A percentile compares a stretch with the other conserved stretches of the same genome.
phyloP scores from a whole-genome alignment of 2,329 filamentous ascomycete species.

The Venturia carpophila region DNA sequence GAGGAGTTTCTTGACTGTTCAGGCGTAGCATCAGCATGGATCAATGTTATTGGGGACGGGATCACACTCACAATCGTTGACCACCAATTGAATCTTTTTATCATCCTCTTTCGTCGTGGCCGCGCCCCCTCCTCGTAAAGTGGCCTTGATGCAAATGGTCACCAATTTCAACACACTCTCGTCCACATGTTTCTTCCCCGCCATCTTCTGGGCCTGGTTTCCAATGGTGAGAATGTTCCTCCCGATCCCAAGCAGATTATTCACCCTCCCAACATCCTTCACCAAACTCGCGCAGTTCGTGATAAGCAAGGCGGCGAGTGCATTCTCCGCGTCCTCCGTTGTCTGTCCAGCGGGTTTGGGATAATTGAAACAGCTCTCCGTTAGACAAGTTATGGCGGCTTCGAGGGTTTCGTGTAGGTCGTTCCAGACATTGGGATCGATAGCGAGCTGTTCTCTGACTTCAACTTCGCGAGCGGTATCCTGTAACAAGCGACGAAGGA shows the following conservation, averaged over 20 bases:
- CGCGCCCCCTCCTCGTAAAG: conserved; percentile 49
- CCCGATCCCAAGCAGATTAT: conserved; percentile 54
- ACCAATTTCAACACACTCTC: conserved; percentile 54
- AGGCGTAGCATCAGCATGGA: background rate
- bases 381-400: conserved; percentile 53
- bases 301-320: conserved; percentile 32
- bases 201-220: conserved; percentile 54
- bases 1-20: conserved; percentile 45
- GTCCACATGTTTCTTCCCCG: conserved; percentile 52
- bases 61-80: conserved; percentile 48
- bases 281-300: conserved; percentile 51
- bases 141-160: conserved; percentile 57
- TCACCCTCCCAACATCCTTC: conserved; percentile 55
- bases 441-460: conserved; percentile 47
- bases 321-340: conserved; percentile 4
- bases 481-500: conserved; percentile 15
- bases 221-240: conserved; percentile 55
- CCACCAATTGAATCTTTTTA: conserved; percentile 53
- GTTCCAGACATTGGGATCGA: conserved; percentile 51
- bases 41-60: too few relatives aligned
- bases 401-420: conserved; percentile 51
- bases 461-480: conserved; percentile 14
- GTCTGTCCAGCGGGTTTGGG: conserved; percentile 26
- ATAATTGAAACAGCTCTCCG: conserved; percentile 53
- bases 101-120: conserved; percentile 45